Percentiles rank a stretch among this genome's conserved stretches.
Evolutionary conservation across 305 asterid genomes (phyloP).

Genomic region (Withania somnifera): DNA sequence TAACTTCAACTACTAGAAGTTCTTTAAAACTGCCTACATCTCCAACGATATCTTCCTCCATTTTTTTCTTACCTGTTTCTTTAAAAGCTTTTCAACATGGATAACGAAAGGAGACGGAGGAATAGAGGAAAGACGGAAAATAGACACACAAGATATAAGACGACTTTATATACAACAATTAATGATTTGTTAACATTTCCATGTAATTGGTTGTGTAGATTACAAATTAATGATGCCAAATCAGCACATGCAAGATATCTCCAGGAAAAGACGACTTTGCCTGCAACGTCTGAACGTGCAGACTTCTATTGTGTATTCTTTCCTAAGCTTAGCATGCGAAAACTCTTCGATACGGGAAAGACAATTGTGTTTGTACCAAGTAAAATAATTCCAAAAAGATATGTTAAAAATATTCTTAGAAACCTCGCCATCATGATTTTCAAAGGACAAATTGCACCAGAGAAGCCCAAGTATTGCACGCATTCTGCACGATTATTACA

Average conservation of each 20-base stretch:
- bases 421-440: background rate
- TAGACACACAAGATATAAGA: no score
- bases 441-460: background rate
- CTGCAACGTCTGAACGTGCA: background rate
- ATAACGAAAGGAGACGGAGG: no score
- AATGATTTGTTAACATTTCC: background rate
- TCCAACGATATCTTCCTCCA: no score
- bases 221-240: background rate
- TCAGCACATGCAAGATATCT: background rate
- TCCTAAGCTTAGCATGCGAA: background rate
- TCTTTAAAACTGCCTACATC: no score
- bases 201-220: background rate
- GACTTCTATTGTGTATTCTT: background rate
- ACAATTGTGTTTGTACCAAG: background rate
- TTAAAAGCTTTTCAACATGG: no score
- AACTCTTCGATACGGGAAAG: background rate
- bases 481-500: background rate
- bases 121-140: no score
- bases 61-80: no score
- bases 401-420: background rate
- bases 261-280: background rate
- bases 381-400: background rate
- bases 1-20: background rate
- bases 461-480: background rate
- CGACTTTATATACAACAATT: background rate